Evolutionary conservation across 306 rosid species (phyloP).

Genomic region (Trifolium dubium): DNA sequence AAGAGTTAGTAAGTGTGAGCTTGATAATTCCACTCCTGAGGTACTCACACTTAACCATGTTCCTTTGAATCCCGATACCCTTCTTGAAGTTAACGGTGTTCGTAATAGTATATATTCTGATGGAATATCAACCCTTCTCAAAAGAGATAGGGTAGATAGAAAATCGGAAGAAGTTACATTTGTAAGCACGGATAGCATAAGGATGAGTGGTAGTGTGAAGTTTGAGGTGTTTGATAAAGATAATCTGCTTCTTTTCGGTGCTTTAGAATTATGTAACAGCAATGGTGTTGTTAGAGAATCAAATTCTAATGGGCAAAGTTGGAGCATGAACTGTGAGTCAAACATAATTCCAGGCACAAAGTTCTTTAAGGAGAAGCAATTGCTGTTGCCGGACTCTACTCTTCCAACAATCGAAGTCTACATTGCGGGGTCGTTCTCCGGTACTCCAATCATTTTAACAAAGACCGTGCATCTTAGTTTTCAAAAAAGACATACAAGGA

Average conservation of each 20-base stretch:
- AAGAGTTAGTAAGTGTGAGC: conserved; percentile 76
- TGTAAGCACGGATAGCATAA: conserved; percentile 80
- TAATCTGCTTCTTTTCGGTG: conserved; percentile 67
- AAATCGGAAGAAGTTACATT: conserved; percentile 84
- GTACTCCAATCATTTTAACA: conserved; percentile 78
- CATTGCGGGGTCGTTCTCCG: conserved; percentile 70
- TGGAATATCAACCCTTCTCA: conserved; percentile 64
- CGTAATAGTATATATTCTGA: conserved; percentile 65
- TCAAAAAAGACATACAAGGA: conserved; percentile 59
- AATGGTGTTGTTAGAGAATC: conserved; percentile 51
- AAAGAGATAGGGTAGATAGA: conserved; percentile 73
- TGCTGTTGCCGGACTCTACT: conserved; percentile 49
- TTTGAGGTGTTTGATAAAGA: conserved; percentile 77
- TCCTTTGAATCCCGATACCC: conserved; percentile 72
- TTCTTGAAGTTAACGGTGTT: conserved; percentile 81
- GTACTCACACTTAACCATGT: conserved; percentile 67
- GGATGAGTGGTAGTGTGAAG: conserved; percentile 77
- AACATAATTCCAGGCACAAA: conserved; percentile 49
- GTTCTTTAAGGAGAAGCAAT: conserved; percentile 62
- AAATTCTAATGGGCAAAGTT: conserved; percentile 50
- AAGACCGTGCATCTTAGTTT: conserved; percentile 60
- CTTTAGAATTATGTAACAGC: conserved; percentile 53
- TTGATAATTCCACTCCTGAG: conserved; percentile 69
- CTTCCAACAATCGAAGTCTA: conserved; percentile 75
- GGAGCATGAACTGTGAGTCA: conserved; percentile 76